Conservation (phyloP, 345 rosid species). For the Eucalyptus erythrocorys region DNA sequence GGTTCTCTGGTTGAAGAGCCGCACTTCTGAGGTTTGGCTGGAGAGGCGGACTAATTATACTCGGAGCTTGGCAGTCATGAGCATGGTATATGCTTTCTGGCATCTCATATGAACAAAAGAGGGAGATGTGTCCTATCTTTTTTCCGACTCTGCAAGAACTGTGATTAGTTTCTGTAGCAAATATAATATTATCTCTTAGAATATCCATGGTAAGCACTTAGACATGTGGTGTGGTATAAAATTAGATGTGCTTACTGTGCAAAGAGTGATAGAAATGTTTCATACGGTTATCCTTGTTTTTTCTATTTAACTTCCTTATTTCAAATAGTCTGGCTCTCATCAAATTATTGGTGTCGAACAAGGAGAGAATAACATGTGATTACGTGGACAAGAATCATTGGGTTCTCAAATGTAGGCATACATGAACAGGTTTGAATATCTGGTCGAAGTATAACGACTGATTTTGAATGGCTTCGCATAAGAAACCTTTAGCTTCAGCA, state of each 20-base stretch:
- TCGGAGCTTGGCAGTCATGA: slow-evolving; percentile 98
- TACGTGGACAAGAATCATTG: neutral
- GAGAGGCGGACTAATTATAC: slow-evolving; percentile 99
- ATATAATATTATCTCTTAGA: neutral
- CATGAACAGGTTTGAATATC: neutral
- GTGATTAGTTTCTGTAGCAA: neutral
- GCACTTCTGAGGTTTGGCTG: slow-evolving; percentile 95
- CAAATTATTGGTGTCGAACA: neutral
- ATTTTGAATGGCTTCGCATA: neutral
- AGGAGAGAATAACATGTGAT: neutral
- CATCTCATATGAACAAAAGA: neutral
- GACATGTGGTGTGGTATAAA: neutral
- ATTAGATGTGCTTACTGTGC: neutral
- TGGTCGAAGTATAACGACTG: neutral
- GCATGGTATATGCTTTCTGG: slow-evolving; percentile 67
- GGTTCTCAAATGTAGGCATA: neutral
- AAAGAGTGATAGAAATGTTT: neutral
- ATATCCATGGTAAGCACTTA: neutral
- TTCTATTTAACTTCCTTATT: neutral
- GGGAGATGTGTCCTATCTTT: neutral
- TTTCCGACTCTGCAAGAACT: neutral
- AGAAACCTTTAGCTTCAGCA: neutral
- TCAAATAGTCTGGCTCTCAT: neutral
- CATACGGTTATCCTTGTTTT: neutral
- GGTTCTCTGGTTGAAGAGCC: slow-evolving; percentile 99